These are phyloP conservation scores for Colletotrichum kahawae DNA, from an alignment of 2,329 filamentous ascomycete genomes.

Conservation along the genomic window DNA sequence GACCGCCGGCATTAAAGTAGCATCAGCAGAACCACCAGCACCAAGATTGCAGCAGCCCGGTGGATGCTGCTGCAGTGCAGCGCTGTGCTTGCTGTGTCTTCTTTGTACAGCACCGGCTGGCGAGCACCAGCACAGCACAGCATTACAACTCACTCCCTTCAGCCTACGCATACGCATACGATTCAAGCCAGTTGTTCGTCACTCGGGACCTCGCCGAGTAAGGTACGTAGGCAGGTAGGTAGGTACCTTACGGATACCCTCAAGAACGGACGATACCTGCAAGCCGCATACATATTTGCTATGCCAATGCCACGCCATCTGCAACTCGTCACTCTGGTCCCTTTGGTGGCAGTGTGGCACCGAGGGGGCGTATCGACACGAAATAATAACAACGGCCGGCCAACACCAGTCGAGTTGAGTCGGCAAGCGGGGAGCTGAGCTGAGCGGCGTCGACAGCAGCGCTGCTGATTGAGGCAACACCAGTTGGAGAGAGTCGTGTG, in stretches of 20 bases:
- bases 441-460: neutral
- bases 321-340: neutral
- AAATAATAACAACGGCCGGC: neutral
- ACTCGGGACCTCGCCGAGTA: constrained; percentile 1
- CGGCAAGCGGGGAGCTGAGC: neutral
- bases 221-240: neutral
- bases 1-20: constrained; percentile 7
- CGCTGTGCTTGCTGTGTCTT: neutral
- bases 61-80: neutral
- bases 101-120: neutral
- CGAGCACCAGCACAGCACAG: neutral
- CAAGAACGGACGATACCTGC: neutral
- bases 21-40: neutral
- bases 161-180: neutral
- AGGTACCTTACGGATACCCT: neutral
- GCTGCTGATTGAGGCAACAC: neutral
- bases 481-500: neutral
- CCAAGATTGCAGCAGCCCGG: neutral
- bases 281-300: neutral
- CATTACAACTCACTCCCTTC: neutral
- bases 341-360: neutral
- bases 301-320: neutral
- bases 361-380: neutral
- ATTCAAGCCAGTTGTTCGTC: neutral
- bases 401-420: neutral